Evolutionary conservation across 169 alveolate genomes (phyloP).

Genomic region (Plasmodium sp.): DNA sequence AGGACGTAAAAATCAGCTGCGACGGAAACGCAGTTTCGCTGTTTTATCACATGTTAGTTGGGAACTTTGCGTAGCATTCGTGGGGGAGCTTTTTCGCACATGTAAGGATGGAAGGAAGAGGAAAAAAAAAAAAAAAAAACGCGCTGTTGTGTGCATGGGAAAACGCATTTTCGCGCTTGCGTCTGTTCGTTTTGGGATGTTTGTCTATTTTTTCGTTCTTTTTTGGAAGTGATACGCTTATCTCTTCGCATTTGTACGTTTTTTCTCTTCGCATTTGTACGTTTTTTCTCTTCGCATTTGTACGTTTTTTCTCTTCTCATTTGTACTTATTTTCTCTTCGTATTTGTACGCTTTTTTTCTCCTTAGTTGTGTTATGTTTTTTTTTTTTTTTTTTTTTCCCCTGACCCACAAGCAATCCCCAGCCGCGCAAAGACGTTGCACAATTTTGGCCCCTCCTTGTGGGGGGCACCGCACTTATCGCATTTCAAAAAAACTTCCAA

Average conservation of each 20-base stretch:
- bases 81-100: background rate
- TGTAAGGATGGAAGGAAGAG: background rate
- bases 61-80: background rate
- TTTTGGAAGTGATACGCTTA: background rate
- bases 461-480: no score
- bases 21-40: slow-evolving; percentile 18
- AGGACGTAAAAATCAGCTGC: slow-evolving; percentile 27
- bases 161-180: background rate
- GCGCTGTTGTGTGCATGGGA: background rate
- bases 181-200: background rate
- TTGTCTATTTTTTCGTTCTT: background rate
- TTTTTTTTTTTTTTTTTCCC: no score
- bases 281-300: no score
- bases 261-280: no score
- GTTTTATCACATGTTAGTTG: slow-evolving; percentile 50
- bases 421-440: no score
- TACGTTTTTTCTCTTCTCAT: background rate
- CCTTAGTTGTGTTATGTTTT: no score
- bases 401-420: no score
- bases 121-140: background rate
- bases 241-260: background rate
- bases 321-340: no score
- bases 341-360: no score
- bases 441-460: no score
- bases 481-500: no score